A percentile compares a stretch with the other conserved stretches of the same genome.
These are phyloP conservation scores for Helianthus tuberosus DNA, from an alignment of 129 eudicot species.

Conservation along the genomic window DNA sequence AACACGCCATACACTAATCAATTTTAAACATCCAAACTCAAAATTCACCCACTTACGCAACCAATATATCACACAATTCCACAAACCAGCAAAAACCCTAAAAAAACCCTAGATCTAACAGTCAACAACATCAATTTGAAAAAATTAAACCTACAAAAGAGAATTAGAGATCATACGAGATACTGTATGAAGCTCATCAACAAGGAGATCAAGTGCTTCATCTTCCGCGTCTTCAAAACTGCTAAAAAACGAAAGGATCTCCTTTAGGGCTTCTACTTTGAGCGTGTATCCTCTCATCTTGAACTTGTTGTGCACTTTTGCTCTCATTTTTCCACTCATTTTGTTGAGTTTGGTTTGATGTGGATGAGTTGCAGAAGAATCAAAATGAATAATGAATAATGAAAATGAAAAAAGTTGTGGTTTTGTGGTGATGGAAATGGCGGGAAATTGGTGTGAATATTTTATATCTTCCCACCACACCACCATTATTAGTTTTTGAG, in stretches of 20 bases:
- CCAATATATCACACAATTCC: not conserved
- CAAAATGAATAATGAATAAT: too few species aligned
- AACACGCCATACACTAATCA: too few species aligned
- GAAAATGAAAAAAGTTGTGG: too few species aligned
- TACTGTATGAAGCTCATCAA: slow-evolving; percentile 67
- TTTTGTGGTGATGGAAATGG: too few species aligned
- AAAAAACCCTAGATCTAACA: slow-evolving; percentile 16
- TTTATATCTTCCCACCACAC: too few species aligned
- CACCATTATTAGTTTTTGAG: too few species aligned
- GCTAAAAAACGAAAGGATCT: slow-evolving; percentile 61
- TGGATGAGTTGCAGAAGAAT: not conserved
- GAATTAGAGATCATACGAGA: slow-evolving; percentile 35
- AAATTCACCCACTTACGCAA: not conserved
- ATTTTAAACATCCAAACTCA: not conserved
- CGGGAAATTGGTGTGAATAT: too few species aligned
- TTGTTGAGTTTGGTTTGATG: not conserved
- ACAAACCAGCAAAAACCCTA: not conserved
- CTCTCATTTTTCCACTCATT: slow-evolving; percentile 57
- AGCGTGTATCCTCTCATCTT: slow-evolving; percentile 72
- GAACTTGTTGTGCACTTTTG: slow-evolving; percentile 70
- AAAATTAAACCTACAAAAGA: not conserved
- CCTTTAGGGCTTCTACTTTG: slow-evolving; percentile 69
- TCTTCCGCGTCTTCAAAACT: slow-evolving; percentile 52
- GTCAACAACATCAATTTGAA: not conserved
- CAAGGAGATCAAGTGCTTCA: slow-evolving; percentile 74